These are phyloP conservation scores for Anacardium occidentale DNA, from an alignment of 345 rosid species.

Conservation along the genomic window DNA sequence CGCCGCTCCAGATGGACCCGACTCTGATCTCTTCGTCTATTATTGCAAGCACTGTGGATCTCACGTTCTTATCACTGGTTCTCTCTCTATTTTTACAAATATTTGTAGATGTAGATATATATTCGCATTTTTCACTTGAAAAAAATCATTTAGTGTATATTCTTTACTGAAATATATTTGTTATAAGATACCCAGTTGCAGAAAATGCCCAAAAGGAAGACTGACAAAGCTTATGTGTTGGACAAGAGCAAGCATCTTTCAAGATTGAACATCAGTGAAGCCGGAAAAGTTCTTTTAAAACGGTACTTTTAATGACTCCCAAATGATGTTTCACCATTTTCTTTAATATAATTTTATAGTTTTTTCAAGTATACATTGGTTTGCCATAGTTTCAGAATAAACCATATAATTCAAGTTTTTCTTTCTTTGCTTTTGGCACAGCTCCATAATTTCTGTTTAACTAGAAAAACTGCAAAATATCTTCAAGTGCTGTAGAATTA, in stretches of 20 bases:
- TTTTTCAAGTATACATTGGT: not conserved
- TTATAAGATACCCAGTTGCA: slow-evolving; percentile 93
- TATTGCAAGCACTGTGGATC: slow-evolving; percentile 98
- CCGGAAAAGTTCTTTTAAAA: slow-evolving; percentile 81
- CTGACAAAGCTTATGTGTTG: slow-evolving; percentile 82
- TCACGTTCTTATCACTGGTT: slow-evolving; percentile 96
- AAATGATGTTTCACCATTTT: not conserved
- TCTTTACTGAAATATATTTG: slow-evolving; percentile 38
- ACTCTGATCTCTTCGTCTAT: slow-evolving; percentile 97
- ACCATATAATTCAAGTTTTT: not conserved
- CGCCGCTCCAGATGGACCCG: slow-evolving; percentile 94
- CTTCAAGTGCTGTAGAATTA: not conserved
- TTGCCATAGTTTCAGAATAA: not conserved
- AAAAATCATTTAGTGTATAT: not conserved
- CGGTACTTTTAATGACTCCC: slow-evolving; percentile 39
- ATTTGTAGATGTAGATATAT: too few relatives aligned
- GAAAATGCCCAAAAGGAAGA: slow-evolving; percentile 96
- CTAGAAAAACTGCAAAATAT: not conserved
- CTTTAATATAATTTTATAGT: not conserved
- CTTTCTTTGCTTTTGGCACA: not conserved
- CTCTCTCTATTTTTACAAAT: slow-evolving; percentile 15
- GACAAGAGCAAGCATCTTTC: slow-evolving; percentile 95
- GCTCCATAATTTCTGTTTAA: not conserved
- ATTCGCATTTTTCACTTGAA: not conserved
- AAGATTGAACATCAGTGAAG: slow-evolving; percentile 67